Evolutionary conservation across 1,284 basidiomycete genomes (phyloP).

Genomic region (Tilletia caries): DNA sequence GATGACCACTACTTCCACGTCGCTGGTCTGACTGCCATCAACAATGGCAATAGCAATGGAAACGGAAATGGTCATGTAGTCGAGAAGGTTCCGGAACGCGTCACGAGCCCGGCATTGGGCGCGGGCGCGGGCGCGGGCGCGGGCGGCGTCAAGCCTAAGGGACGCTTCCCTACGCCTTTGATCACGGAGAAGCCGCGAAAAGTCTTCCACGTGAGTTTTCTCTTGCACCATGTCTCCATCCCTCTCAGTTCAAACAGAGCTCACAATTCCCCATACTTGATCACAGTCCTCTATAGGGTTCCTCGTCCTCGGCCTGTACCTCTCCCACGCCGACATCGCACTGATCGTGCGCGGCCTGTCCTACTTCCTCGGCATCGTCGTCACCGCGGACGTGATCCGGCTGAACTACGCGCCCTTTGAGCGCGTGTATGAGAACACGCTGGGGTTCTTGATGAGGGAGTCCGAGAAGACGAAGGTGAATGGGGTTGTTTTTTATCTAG

Average conservation of each 20-base stretch:
- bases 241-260: background rate
- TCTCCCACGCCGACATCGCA: conserved; percentile 55
- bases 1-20: conserved; percentile 11
- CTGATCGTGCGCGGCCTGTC: conserved; percentile 67
- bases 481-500: conserved; percentile 91
- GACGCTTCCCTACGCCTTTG: background rate
- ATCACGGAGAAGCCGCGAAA: conserved; percentile 79
- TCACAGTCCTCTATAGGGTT: conserved; percentile 63
- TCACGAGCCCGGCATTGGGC: background rate
- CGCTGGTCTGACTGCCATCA: background rate
- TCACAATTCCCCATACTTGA: background rate
- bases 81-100: background rate
- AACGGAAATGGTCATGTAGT: background rate
- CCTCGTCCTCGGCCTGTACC: conserved; percentile 72
- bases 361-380: conserved; percentile 67
- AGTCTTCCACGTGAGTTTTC: conserved; percentile 78
- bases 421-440: conserved; percentile 67
- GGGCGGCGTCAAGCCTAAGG: background rate
- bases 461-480: conserved; percentile 69
- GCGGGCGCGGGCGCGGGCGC: background rate
- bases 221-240: conserved; percentile 58
- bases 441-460: conserved; percentile 91
- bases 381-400: conserved; percentile 73
- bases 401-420: conserved; percentile 70
- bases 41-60: background rate